Base-by-base conservation (phyloP, 2,329 filamentous ascomycete genomes). In the Scytalidium lignicola region DNA sequence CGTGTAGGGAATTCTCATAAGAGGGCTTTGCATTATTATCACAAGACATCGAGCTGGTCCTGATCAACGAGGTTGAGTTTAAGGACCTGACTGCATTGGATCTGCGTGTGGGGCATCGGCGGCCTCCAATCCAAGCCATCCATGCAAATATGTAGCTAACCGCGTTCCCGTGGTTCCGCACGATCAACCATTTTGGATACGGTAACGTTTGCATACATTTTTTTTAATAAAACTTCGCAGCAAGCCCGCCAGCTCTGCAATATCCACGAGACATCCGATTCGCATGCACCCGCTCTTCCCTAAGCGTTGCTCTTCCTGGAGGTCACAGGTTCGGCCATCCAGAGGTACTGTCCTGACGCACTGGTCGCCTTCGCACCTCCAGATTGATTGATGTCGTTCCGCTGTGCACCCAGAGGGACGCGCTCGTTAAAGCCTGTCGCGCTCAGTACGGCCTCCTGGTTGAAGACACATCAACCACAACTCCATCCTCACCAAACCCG, bases 1-100 rank as follows among this genome's bases (percentile, higher is more conserved):
- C 63, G 90, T 96, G 66, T 92, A 97, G 51, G 92, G 92, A 61
- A 97, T 95, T 58, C 90, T 85, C 72, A 96, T 85, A 51, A 90
- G 79, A 60, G 85, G 79, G 68, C 80, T 86, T 68, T 77, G 78
- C 82, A 87, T 85, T 60, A 87, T 85, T 60, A 37, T 37, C 32
- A 13, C 32, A 15, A n/a, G 15, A 37, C 32, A 37, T 37, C 8
- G 10, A 26, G 32, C n/a, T 13, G 32, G 32, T n/a, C n/a, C 15
- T 5, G 32, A 37, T 8, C 32, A 13, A 5, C 32, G n/a, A 13
- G 32, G n/a, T 37, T 37, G 32, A 37, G 32, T 5, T 37, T 13
- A 7, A 28, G 26, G n/a, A n/a, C n/a, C n/a, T n/a, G n/a, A n/a
- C n/a, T n/a, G n/a, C n/a, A n/a, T n/a, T n/a, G n/a, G n/a, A n/a